Evolutionary conservation across 495 filamentous ascomycete genomes (phyloP).

Genomic region (Aspergillus conjunctus): DNA sequence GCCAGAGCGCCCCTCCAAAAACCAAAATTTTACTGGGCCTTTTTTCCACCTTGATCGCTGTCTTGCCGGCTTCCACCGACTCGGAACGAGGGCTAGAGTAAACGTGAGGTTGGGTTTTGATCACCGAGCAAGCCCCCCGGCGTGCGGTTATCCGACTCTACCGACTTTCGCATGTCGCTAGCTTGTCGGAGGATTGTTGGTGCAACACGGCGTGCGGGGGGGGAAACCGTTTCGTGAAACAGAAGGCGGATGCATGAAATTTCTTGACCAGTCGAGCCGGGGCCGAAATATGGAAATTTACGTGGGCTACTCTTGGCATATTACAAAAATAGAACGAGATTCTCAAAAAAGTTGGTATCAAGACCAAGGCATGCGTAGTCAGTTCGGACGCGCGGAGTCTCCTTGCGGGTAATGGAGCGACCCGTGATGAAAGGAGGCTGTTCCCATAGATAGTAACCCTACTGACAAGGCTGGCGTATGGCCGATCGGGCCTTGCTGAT

Average conservation of each 20-base stretch:
- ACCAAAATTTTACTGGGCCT: too few relatives aligned
- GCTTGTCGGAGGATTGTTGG: conserved; percentile 31
- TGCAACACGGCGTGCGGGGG: conserved; percentile 29
- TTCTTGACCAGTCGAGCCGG: conserved; percentile 14
- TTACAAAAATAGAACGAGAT: conserved; percentile 11
- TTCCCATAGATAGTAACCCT: conserved; percentile 14
- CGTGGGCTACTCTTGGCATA: conserved; percentile 2
- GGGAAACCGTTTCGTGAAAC: conserved; percentile 33
- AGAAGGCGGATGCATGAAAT: conserved; percentile 27
- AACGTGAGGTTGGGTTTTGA: background rate
- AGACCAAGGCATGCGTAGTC: background rate
- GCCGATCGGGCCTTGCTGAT: conserved; percentile 9
- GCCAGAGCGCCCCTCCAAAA: too few relatives aligned
- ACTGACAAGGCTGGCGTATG: conserved; percentile 6
- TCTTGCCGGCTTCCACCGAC: too few relatives aligned
- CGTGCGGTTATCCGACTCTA: conserved; percentile 4
- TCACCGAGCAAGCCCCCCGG: background rate
- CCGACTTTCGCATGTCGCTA: conserved; percentile 7
- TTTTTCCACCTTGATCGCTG: too few relatives aligned
- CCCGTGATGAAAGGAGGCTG: conserved; percentile 13
- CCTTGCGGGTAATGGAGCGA: conserved; percentile 13
- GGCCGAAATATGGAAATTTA: conserved; percentile 3
- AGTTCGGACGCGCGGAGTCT: conserved; percentile 1
- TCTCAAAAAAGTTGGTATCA: conserved; percentile 1
- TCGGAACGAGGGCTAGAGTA: too few relatives aligned